Percentiles rank a stretch among this genome's conserved stretches.
These are phyloP conservation scores for Chiua virens DNA, from an alignment of 768 basidiomycete species.

Conservation along the genomic window DNA sequence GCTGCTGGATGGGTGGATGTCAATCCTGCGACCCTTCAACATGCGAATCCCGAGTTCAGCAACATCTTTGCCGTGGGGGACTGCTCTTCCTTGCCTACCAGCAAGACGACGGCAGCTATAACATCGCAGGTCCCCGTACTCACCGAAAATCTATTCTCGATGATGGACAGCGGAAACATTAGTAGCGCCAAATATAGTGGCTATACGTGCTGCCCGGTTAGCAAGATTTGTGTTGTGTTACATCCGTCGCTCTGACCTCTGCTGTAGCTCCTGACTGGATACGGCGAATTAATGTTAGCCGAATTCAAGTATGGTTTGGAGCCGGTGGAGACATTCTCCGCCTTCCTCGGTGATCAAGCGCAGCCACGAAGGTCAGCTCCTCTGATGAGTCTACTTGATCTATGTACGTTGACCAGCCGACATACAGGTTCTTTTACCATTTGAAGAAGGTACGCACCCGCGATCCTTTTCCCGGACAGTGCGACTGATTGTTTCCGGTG, in stretches of 20 bases:
- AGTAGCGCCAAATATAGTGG: conserved; percentile 79
- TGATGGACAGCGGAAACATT: conserved; percentile 71
- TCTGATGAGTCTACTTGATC: background rate
- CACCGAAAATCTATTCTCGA: conserved; percentile 80
- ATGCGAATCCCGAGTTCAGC: conserved; percentile 71
- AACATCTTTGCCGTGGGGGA: conserved; percentile 95
- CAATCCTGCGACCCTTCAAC: conserved; percentile 75
- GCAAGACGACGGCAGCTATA: conserved; percentile 95
- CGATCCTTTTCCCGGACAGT: background rate
- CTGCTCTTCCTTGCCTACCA: conserved; percentile 87
- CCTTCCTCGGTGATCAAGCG: conserved; percentile 69
- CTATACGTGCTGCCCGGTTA: conserved; percentile 84
- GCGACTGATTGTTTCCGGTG: background rate
- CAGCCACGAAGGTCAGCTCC: conserved; percentile 63
- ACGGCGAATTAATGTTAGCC: conserved; percentile 80
- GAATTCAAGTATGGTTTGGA: conserved; percentile 93
- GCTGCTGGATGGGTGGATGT: conserved; percentile 89
- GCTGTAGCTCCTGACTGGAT: conserved; percentile 70
- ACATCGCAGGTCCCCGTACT: conserved; percentile 90
- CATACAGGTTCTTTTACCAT: conserved; percentile 75
- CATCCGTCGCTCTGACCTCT: background rate
- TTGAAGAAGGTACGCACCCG: conserved; percentile 57
- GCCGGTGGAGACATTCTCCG: conserved; percentile 83
- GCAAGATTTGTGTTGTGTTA: conserved; percentile 25
- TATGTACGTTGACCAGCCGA: conserved; percentile 2